These are phyloP conservation scores for Aspergillus sclerotioniger DNA, from an alignment of 495 filamentous ascomycete species.

Conservation along the genomic window DNA sequence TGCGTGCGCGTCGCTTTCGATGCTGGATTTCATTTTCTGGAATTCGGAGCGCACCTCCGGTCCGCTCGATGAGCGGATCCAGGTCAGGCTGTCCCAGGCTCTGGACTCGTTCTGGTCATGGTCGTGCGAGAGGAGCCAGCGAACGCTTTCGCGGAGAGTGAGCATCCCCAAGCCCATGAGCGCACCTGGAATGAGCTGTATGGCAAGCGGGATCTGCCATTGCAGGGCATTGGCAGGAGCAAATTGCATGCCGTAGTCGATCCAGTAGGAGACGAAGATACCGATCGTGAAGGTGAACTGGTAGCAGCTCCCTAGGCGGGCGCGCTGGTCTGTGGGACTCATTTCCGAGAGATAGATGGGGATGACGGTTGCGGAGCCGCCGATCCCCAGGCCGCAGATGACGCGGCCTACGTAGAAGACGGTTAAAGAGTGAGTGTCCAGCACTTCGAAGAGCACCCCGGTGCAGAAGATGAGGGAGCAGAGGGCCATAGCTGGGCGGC, in stretches of 20 bases:
- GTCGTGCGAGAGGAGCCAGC: slow-evolving; percentile 50
- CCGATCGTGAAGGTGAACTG: slow-evolving; percentile 55
- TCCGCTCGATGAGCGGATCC: slow-evolving; percentile 46
- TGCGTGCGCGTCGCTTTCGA: slow-evolving; percentile 43
- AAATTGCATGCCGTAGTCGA: slow-evolving; percentile 55
- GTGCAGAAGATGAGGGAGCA: slow-evolving; percentile 46
- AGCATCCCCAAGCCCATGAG: slow-evolving; percentile 53
- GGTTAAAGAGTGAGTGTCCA: slow-evolving; percentile 41
- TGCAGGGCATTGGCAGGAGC: slow-evolving; percentile 51
- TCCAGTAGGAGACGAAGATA: slow-evolving; percentile 52
- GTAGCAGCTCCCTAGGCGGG: slow-evolving; percentile 51
- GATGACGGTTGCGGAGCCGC: slow-evolving; percentile 54
- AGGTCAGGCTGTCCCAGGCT: slow-evolving; percentile 47
- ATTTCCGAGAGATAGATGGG: slow-evolving; percentile 59
- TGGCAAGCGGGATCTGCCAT: slow-evolving; percentile 54
- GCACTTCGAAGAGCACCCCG: slow-evolving; percentile 45
- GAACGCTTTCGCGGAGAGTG: slow-evolving; percentile 47
- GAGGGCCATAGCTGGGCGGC: slow-evolving; percentile 42
- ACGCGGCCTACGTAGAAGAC: slow-evolving; percentile 49
- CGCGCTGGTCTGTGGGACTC: slow-evolving; percentile 54
- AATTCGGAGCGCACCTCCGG: slow-evolving; percentile 43
- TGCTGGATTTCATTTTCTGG: slow-evolving; percentile 40
- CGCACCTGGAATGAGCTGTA: slow-evolving; percentile 50
- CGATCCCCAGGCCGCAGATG: slow-evolving; percentile 57
- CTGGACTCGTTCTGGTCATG: slow-evolving; percentile 23